These are phyloP conservation scores for Vigna hirtella DNA, from an alignment of 306 rosid genomes.

Conservation along the genomic window DNA sequence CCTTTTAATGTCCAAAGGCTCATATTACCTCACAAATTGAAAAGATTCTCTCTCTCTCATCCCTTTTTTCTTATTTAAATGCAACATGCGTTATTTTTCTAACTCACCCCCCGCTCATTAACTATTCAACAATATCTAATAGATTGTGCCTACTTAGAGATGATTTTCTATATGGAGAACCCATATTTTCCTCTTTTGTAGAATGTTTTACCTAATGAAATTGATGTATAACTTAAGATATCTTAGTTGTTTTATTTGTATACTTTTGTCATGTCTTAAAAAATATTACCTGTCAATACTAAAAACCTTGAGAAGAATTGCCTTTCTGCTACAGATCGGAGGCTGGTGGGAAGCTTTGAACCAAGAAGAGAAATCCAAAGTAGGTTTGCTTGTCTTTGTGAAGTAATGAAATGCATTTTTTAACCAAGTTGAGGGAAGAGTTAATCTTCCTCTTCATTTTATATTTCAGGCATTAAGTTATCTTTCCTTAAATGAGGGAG, in stretches of 20 bases:
- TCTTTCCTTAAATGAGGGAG: constrained; percentile 64
- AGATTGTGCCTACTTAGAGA: not conserved
- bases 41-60: not conserved
- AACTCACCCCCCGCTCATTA: not conserved
- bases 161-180: not conserved
- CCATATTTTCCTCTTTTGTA: not conserved
- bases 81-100: constrained; percentile 1
- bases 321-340: constrained; percentile 56
- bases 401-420: constrained; percentile 21
- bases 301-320: constrained; percentile 40
- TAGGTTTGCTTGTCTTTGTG: constrained; percentile 43
- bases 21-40: not conserved
- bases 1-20: not conserved
- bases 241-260: constrained; percentile 16
- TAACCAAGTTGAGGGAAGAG: constrained; percentile 23
- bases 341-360: constrained; percentile 96
- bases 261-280: constrained; percentile 24
- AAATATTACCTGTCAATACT: constrained; percentile 19
- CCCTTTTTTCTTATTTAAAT: not conserved
- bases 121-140: not conserved
- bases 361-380: constrained; percentile 76
- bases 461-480: constrained; percentile 70
- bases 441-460: constrained; percentile 20
- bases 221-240: constrained; percentile 28
- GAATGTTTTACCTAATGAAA: constrained; percentile 10